Evolutionary conservation across 2,329 filamentous ascomycete genomes (phyloP).

Genomic region (Corynespora cassiicola): DNA sequence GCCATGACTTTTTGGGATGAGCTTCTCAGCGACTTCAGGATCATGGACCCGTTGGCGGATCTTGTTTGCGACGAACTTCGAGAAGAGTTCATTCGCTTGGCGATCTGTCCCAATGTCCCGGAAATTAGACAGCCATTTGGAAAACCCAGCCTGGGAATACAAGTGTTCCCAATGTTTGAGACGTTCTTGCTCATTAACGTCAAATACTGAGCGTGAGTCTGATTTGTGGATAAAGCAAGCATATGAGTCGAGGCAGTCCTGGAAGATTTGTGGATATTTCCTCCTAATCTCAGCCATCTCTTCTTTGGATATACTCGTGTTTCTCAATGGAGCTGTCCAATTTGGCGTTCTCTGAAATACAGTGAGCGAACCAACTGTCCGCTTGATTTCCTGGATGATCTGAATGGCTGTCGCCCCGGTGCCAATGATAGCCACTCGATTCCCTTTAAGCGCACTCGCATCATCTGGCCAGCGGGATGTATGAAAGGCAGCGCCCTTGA

Average conservation of each 20-base stretch:
- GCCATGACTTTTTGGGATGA: constrained; percentile 49
- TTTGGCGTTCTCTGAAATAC: constrained; percentile 22
- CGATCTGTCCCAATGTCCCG: constrained; percentile 25
- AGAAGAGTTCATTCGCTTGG: constrained; percentile 32
- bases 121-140: constrained; percentile 24
- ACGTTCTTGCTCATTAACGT: constrained; percentile 17
- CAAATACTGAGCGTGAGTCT: constrained; percentile 18
- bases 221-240: constrained; percentile 22
- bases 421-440: constrained; percentile 16
- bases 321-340: constrained; percentile 26
- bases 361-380: constrained; percentile 12
- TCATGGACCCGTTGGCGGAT: constrained; percentile 47
- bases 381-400: constrained; percentile 16
- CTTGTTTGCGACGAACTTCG: constrained; percentile 40
- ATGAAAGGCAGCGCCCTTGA: constrained; percentile 20
- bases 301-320: constrained; percentile 17
- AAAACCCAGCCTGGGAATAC: constrained; percentile 23
- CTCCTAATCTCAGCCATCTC: constrained; percentile 22
- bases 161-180: constrained; percentile 24
- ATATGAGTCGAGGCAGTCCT: constrained; percentile 20
- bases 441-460: constrained; percentile 9
- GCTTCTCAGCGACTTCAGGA: constrained; percentile 49
- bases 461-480: constrained; percentile 14
- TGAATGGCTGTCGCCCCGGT: constrained; percentile 18
- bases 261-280: constrained; percentile 21